Base-by-base conservation (phyloP, 495 filamentous ascomycete species). In the Neurospora sp. region DNA sequence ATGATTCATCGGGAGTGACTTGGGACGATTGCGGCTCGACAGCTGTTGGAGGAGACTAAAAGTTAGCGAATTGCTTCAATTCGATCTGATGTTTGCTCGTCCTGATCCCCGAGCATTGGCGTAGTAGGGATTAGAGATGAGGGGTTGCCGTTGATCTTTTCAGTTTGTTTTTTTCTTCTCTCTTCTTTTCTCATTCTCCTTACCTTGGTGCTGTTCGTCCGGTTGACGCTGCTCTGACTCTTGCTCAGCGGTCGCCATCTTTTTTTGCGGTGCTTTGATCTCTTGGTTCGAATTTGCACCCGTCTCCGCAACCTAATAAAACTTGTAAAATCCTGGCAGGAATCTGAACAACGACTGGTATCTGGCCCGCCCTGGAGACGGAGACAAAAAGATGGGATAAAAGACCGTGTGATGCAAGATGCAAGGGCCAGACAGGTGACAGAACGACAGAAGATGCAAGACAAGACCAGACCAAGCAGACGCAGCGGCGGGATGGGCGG, bases 181-280 rank as follows among this genome's bases (percentile, higher is more conserved):
- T 37, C 23, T 66, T 18, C 35, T 9, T 37, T 66, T 4, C 10
- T 18, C 10, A 23, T 18, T 66, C 7, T 9, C 71, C 60, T 75
- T 66, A 76, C 76, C 76, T 78, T 75, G 38, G 18, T 74, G 20
- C 44, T 39, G 60, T 66, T 38, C 46, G 49, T 72, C 75, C 49
- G 71, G 75, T 20, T 18, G 41, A 35, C 23, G 74, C 76, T 70
- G 66, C 62, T 78, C 75, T 74, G 70, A 40, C 75, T 74, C 74
- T 69, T 73, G 72, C 69, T 62, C 39, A 66, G 42, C 72, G 42
- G 75, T 73, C 70, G 72, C 74, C 76, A 79, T 80, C 54, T 66
- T 76, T 35, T 40, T 10, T 69, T 39, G 41, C 27, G 18, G 49
- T 70, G n/a, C 23, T 66, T 35, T 66, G 27, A 66, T 66, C 3